Evolutionary conservation across 129 eudicot species (phyloP).

Genomic region (Pulicaria dysenterica): DNA sequence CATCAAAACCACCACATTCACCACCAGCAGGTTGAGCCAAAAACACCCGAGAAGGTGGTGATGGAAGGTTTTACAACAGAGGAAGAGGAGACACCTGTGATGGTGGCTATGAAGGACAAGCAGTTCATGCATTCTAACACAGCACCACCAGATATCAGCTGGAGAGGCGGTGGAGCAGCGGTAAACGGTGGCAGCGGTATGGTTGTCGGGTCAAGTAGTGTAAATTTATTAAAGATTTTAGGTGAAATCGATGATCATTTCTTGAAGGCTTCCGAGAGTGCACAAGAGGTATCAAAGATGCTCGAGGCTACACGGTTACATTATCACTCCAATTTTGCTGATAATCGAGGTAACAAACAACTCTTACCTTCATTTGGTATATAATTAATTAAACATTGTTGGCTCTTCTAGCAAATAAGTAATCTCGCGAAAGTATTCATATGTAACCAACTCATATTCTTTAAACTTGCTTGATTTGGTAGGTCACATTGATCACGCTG

Average conservation of each 20-base stretch:
- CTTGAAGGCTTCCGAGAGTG: conserved; percentile 85
- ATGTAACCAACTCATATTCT: too few relatives aligned
- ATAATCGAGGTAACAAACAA: conserved; percentile 70
- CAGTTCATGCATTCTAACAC: conserved; percentile 84
- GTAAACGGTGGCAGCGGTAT: conserved; percentile 34
- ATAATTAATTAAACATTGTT: not conserved
- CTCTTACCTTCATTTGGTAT: not conserved
- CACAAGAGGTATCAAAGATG: conserved; percentile 94
- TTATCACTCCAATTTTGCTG: conserved; percentile 94
- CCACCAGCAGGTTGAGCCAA: conserved; percentile 51
- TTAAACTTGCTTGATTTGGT: conserved; percentile 22
- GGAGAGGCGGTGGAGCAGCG: conserved; percentile 42
- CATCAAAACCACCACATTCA: conserved; percentile 26
- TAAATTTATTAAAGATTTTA: conserved; percentile 69
- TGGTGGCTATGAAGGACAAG: conserved; percentile 42
- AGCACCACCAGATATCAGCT: conserved; percentile 62
- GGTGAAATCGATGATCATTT: conserved; percentile 88
- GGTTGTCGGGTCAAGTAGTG: conserved; percentile 47
- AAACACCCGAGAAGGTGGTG: conserved; percentile 74
- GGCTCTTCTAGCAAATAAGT: not conserved
- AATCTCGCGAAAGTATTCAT: not conserved
- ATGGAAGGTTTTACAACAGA: conserved; percentile 52
- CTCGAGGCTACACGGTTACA: conserved; percentile 93
- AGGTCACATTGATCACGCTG: conserved; percentile 98
- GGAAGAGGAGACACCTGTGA: conserved; percentile 71